These are phyloP conservation scores for Helicosporidium sp. DNA, from an alignment of 139 green algal species.

Conservation along the genomic window DNA sequence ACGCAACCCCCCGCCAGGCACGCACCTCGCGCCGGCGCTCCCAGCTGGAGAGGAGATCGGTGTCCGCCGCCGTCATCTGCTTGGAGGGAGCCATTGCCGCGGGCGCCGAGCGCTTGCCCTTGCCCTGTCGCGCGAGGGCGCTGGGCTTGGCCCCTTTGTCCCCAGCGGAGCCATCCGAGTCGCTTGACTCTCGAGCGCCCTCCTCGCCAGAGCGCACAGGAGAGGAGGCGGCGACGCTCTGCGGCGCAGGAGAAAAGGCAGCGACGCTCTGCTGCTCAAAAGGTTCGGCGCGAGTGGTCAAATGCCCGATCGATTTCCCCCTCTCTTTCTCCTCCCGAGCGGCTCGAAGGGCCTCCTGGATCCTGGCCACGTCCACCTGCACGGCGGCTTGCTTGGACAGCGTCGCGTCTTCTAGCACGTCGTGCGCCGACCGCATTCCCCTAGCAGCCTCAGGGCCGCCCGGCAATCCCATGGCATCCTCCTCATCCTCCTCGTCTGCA, in stretches of 20 bases:
- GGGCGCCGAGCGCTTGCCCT: constrained; percentile 2
- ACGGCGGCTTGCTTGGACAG: constrained; percentile 18
- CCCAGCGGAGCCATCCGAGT: constrained; percentile 1
- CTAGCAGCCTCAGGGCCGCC: constrained; percentile 8
- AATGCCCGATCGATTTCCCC: background rate
- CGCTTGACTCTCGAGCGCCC: constrained; percentile 5
- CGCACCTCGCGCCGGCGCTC: constrained; percentile 23
- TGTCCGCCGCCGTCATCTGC: constrained; percentile 25
- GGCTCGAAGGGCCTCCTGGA: constrained; percentile 15
- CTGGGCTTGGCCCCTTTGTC: background rate
- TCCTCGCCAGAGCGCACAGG: too few relatives aligned
- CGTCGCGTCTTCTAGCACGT: constrained; percentile 32
- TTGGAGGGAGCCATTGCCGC: constrained; percentile 3
- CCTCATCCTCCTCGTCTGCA: constrained; percentile 42
- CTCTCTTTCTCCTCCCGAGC: background rate
- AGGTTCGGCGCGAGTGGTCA: background rate
- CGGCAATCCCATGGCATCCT: too few relatives aligned
- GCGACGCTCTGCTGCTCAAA: too few relatives aligned
- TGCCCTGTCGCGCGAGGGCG: constrained; percentile 5
- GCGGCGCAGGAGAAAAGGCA: too few relatives aligned
- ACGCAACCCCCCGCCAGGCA: background rate
- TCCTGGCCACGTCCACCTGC: constrained; percentile 15
- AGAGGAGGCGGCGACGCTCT: too few relatives aligned
- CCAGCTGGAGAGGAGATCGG: constrained; percentile 48
- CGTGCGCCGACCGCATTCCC: constrained; percentile 46